Percentiles rank a stretch among this genome's conserved stretches.
These are phyloP conservation scores for Dothideomycetidae sp. DNA, from an alignment of 2,329 filamentous ascomycete species.

Conservation along the genomic window DNA sequence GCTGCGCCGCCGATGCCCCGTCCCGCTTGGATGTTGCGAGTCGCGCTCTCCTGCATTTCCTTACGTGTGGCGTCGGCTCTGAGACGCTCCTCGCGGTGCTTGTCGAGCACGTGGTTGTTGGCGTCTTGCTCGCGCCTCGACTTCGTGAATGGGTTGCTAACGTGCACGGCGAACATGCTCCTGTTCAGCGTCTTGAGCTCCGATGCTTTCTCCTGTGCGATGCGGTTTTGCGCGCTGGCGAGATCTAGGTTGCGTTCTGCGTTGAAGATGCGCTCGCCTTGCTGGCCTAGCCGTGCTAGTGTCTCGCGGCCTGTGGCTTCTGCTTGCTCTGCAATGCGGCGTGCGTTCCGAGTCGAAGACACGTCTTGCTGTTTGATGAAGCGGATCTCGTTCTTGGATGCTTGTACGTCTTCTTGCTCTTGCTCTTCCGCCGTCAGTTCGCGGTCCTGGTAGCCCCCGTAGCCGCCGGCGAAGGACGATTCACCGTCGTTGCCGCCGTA, in stretches of 20 bases:
- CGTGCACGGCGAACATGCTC: slow-evolving; percentile 63
- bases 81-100: slow-evolving; percentile 43
- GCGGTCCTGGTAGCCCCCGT: slow-evolving; percentile 49
- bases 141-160: slow-evolving; percentile 46
- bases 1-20: slow-evolving; percentile 34
- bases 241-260: slow-evolving; percentile 72
- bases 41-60: slow-evolving; percentile 37
- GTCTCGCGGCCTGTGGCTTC: slow-evolving; percentile 59
- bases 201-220: slow-evolving; percentile 64
- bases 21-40: slow-evolving; percentile 51
- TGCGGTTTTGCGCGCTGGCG: slow-evolving; percentile 54
- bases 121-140: slow-evolving; percentile 43
- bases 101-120: slow-evolving; percentile 55
- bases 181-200: slow-evolving; percentile 76
- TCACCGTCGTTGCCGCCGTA: slow-evolving; percentile 7
- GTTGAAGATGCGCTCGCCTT: slow-evolving; percentile 69
- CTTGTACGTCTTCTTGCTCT: slow-evolving; percentile 56
- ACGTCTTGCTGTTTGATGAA: slow-evolving; percentile 68
- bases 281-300: slow-evolving; percentile 57
- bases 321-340: slow-evolving; percentile 52
- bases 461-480: slow-evolving; percentile 18
- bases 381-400: slow-evolving; percentile 59
- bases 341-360: slow-evolving; percentile 53
- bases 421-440: slow-evolving; percentile 73
- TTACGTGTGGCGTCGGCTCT: slow-evolving; percentile 41